A percentile compares a stretch with the other conserved stretches of the same genome.
These are phyloP conservation scores for Fusarium siculi DNA, from an alignment of 2,329 filamentous ascomycete species.

Conservation along the genomic window DNA sequence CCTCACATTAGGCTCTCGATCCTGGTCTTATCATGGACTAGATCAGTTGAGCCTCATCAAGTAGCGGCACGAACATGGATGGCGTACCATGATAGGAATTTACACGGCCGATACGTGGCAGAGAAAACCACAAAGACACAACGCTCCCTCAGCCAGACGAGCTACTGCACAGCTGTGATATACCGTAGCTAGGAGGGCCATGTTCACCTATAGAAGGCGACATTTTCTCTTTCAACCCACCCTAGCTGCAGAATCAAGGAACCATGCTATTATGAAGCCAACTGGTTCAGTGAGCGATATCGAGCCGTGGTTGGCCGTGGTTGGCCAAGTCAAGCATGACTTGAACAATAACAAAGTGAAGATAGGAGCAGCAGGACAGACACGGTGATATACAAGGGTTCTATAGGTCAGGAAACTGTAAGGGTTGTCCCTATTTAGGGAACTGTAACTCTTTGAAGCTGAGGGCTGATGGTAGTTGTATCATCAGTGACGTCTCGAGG, in stretches of 20 bases:
- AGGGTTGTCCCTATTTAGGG: background rate
- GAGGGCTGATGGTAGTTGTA: background rate
- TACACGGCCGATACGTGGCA: background rate
- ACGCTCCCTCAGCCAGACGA: background rate
- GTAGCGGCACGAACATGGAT: background rate
- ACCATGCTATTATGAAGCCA: background rate
- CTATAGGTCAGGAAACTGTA: background rate
- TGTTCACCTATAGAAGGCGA: background rate
- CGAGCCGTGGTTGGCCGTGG: background rate
- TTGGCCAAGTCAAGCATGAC: background rate
- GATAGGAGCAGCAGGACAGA: background rate
- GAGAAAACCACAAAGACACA: background rate
- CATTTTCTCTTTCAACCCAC: background rate
- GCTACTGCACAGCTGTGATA: background rate
- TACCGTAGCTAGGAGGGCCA: background rate
- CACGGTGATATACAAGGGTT: background rate
- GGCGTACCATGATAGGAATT: background rate
- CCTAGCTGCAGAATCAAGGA: background rate
- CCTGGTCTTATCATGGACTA: background rate
- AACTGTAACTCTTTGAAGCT: background rate
- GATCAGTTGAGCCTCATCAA: background rate
- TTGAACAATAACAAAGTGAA: background rate
- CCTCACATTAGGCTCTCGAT: background rate
- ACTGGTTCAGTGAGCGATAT: background rate
- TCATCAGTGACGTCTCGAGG: background rate